Evolutionary conservation across 140 eudicot species (phyloP).

Genomic region (Stevia rebaudiana): DNA sequence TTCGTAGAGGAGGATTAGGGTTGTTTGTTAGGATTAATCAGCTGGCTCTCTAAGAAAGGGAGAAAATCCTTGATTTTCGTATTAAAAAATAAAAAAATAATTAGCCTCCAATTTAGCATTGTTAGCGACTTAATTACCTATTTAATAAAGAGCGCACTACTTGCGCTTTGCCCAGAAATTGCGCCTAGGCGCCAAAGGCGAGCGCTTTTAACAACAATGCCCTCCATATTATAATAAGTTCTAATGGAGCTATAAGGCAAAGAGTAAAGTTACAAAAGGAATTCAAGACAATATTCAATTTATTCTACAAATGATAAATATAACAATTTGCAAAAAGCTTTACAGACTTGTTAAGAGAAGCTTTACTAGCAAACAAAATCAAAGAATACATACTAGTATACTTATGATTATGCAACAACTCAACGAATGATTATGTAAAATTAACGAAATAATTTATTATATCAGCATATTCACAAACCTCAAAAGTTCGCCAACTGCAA

Average conservation of each 20-base stretch:
- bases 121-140: too few relatives aligned
- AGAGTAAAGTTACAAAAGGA: neutral
- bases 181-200: too few relatives aligned
- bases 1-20: too few relatives aligned
- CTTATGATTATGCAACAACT: neutral
- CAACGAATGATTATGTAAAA: neutral
- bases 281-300: neutral
- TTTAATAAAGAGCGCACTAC: too few relatives aligned
- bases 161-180: too few relatives aligned
- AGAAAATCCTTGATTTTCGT: too few relatives aligned
- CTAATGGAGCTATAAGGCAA: neutral
- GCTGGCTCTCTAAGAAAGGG: too few relatives aligned
- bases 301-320: neutral
- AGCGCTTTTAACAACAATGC: too few relatives aligned
- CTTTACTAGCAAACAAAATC: constrained; percentile 8
- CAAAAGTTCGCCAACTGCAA: constrained; percentile 96
- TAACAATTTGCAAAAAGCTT: neutral
- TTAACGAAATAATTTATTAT: neutral
- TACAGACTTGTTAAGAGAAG: constrained; percentile 6
- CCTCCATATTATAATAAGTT: constrained; percentile 1
- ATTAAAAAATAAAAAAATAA: too few relatives aligned
- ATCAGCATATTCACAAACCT: constrained; percentile 55
- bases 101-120: too few relatives aligned
- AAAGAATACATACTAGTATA: neutral
- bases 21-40: too few relatives aligned